phyloP scores from a whole-genome alignment of 371 early-diverging fungal genomes.

The Syncephalastrum contaminatum region DNA sequence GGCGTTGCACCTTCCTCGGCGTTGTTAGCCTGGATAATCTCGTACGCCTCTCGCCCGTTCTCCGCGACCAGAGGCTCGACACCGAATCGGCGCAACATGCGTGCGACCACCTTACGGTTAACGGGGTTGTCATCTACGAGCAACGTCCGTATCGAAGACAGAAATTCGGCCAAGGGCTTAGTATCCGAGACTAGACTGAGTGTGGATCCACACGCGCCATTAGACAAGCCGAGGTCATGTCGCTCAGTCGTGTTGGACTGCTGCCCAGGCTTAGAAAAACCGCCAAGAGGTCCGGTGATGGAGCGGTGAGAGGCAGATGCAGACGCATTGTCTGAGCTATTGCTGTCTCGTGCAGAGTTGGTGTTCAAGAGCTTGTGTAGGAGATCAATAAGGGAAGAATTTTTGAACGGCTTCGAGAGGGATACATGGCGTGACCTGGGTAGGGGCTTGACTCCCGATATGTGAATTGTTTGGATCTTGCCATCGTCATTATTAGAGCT shows the following conservation, averaged over 20 bases:
- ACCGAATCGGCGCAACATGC: conserved; percentile 35
- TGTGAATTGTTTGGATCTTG: too few species aligned
- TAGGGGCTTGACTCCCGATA: neutral
- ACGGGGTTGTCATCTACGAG: conserved; percentile 59
- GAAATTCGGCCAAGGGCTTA: neutral
- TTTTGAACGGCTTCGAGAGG: conserved; percentile 17
- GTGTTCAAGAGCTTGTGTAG: conserved; percentile 9
- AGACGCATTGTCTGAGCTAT: neutral
- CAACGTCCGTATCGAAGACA: conserved; percentile 29
- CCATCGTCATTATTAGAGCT: too few species aligned
- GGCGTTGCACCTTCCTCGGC: conserved; percentile 12
- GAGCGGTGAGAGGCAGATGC: neutral
- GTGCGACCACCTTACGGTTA: conserved; percentile 47
- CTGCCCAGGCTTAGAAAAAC: too few species aligned
- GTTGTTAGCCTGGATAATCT: conserved; percentile 22
- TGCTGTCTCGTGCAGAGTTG: neutral
- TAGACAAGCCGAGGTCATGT: neutral
- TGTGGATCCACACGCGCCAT: neutral
- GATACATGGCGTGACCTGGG: neutral
- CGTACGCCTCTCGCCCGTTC: conserved; percentile 46
- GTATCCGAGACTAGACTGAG: neutral
- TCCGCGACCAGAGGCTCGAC: conserved; percentile 25
- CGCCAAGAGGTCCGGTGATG: neutral
- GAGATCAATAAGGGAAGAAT: conserved; percentile 8
- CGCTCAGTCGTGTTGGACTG: neutral